These are phyloP conservation scores for Kalmanozyma brasiliensis DNA, from an alignment of 1,284 basidiomycete species.

Conservation along the genomic window DNA sequence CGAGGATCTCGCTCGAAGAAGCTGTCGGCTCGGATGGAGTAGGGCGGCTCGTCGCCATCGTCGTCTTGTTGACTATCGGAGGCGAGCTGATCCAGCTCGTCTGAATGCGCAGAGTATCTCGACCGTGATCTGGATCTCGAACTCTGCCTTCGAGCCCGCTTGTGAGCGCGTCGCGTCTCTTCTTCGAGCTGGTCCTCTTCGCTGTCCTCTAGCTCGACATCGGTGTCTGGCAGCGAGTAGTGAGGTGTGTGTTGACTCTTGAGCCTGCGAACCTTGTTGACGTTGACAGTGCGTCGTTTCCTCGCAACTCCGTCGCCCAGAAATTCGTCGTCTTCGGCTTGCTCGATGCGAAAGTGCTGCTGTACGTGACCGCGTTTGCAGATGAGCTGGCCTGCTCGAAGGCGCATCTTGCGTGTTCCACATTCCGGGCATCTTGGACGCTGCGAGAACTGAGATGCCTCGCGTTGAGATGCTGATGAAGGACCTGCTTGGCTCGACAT, in stretches of 20 bases:
- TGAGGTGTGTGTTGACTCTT: conserved; percentile 44
- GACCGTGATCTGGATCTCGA: conserved; percentile 7
- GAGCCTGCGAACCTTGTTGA: conserved; percentile 30
- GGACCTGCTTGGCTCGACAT: conserved; percentile 27
- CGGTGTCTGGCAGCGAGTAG: conserved; percentile 39
- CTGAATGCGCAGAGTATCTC: conserved; percentile 9
- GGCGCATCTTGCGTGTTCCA: conserved; percentile 46
- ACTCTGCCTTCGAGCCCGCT: conserved; percentile 15
- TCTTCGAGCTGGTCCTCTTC: conserved; percentile 31
- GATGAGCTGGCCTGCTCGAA: conserved; percentile 46
- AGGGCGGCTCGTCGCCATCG: conserved; percentile 6
- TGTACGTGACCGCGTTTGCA: conserved; percentile 55
- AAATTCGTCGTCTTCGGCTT: conserved; percentile 44
- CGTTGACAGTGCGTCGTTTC: conserved; percentile 18
- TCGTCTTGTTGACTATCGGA: conserved; percentile 8
- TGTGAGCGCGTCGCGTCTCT: conserved; percentile 9
- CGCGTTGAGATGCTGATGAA: conserved; percentile 6
- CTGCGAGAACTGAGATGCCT: conserved; percentile 17
- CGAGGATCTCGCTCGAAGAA: conserved; percentile 28
- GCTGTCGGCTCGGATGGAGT: conserved; percentile 37
- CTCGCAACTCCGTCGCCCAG: conserved; percentile 41
- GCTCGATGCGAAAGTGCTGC: conserved; percentile 47
- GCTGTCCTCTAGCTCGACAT: conserved; percentile 39
- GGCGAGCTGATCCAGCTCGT: conserved; percentile 6
- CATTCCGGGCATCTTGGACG: conserved; percentile 46